Percentiles rank a stretch among this genome's conserved stretches.
These are phyloP conservation scores for Leccinum fuscescens DNA, from an alignment of 1,284 basidiomycete species.

Conservation along the genomic window DNA sequence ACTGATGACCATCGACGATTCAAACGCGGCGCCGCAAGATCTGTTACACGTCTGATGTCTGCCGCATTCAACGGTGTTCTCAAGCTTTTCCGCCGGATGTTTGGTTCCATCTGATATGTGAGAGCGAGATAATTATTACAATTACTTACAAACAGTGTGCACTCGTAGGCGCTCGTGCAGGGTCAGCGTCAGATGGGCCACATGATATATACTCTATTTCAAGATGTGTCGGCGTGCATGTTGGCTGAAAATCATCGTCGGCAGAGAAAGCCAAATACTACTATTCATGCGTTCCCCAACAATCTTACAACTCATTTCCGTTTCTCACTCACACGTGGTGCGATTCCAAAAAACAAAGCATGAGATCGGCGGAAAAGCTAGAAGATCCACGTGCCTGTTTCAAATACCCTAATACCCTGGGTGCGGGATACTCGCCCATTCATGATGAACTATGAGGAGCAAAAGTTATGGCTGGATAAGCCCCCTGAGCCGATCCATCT, in stretches of 20 bases:
- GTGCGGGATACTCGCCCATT: neutral
- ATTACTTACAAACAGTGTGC: neutral
- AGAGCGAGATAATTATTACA: neutral
- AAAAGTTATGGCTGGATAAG: constrained; percentile 12
- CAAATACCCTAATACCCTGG: neutral
- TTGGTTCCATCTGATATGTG: neutral
- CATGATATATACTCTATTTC: neutral
- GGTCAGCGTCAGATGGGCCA: neutral
- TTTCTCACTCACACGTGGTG: constrained; percentile 1
- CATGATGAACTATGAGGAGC: neutral
- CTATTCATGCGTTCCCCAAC: neutral
- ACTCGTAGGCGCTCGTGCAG: neutral
- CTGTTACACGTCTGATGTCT: constrained; percentile 11
- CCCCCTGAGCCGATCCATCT: constrained; percentile 25
- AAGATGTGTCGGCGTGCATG: neutral
- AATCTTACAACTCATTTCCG: neutral
- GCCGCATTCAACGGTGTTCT: neutral
- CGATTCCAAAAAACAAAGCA: neutral
- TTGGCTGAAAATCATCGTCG: neutral
- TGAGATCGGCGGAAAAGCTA: constrained; percentile 9
- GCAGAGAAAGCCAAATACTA: neutral
- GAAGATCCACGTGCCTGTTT: neutral
- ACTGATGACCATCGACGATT: neutral
- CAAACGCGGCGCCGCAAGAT: neutral
- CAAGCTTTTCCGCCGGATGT: constrained; percentile 6